phyloP scores from a whole-genome alignment of 306 rosid species.

The Cicer bijugum region DNA sequence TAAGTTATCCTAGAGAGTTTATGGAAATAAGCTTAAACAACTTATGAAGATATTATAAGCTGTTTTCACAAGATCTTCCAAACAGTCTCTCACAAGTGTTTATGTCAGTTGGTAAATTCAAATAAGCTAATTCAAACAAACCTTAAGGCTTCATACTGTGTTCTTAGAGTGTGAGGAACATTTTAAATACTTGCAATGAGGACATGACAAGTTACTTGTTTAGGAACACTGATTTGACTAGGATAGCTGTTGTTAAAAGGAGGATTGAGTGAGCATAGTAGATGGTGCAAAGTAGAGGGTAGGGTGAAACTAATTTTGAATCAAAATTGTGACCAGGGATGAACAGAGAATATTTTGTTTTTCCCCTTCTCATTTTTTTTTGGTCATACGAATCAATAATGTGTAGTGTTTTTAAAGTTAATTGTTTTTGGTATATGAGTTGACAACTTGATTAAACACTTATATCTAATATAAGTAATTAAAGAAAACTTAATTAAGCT shows the following conservation, averaged over 20 bases:
- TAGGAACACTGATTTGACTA: slow-evolving; percentile 6
- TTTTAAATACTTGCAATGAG: not conserved
- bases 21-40: too few species aligned
- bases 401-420: not conserved
- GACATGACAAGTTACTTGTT: not conserved
- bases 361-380: not conserved
- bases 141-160: not conserved
- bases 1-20: too few species aligned
- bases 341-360: not conserved
- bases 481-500: not conserved
- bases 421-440: too few species aligned
- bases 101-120: too few species aligned
- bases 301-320: not conserved
- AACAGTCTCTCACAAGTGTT: too few species aligned
- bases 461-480: too few species aligned
- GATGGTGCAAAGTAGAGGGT: slow-evolving; percentile 12
- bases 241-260: not conserved
- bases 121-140: too few species aligned
- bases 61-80: too few species aligned
- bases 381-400: slow-evolving; percentile 6
- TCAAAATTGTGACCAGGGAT: slow-evolving; percentile 1
- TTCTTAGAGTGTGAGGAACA: not conserved
- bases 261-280: slow-evolving; percentile 12
- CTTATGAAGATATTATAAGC: too few species aligned
- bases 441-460: too few species aligned